Base-by-base conservation (phyloP, 495 filamentous ascomycete species). In the Glarea lozoyensis region DNA sequence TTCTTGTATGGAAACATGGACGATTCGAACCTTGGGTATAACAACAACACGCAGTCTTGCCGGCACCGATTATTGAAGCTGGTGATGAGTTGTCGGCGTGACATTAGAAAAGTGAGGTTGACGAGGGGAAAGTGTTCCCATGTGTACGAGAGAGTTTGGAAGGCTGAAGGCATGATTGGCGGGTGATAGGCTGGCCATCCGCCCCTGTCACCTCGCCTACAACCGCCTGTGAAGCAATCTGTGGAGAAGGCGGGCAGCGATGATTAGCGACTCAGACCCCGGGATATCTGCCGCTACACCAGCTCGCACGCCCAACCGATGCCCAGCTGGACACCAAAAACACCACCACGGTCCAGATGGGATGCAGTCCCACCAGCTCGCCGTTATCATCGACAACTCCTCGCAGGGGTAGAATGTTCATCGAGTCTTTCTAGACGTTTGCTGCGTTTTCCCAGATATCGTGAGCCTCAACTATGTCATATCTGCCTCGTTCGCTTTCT, bases 1-100 rank as follows among this genome's bases (percentile, higher is more conserved):
- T 45, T 53, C 50, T 43, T 43, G 24, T 12, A 31, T 4, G 1
- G 43, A 37, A 27, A 46, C 50, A 57, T 53, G 16, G 44, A 50
- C 34, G 10, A 31, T 9, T 12, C 7, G 7, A 37, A 37, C 16
- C 35, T 19, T 6, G 9, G 35, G 17, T 16, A 19, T 6, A 16
- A 16, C n/a, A 15, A 35, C 17, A 6, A 9, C 15, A n/a, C 19
- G 19, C 17, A 6, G 10, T 9, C 11, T 9, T 4, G 17, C 6
- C 9, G 35, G 15, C 11, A 15, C 17, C 32, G n/a, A 12, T 4
- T 9, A 20, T 16, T 17, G 18, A 4, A 13, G 10, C 10, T 22
- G 19, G 10, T 19, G 44, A 41, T 48, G 49, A 15, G 27, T 41
- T 48, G 43, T 43, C 20, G 37, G 17, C 10, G 34, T 36, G 16